Conservation (phyloP, 805 yeast genomes). For the Nakazawaea anatomiae region DNA sequence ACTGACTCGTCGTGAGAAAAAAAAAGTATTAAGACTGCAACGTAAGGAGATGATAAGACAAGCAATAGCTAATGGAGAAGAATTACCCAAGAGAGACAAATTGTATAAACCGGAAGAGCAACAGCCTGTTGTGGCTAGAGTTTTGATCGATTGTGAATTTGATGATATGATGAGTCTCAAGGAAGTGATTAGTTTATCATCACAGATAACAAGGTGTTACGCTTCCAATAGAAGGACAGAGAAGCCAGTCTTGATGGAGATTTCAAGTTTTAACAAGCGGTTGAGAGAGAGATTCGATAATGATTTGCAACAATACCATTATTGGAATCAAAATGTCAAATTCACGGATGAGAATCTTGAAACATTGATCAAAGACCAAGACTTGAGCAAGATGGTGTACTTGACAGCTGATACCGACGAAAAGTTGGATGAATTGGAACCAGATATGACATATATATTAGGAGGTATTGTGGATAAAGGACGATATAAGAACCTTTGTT, state of each 20-base stretch:
- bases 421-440: constrained; percentile 53
- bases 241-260: constrained; percentile 49
- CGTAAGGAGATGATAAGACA: constrained; percentile 23
- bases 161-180: constrained; percentile 84
- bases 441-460: constrained; percentile 72
- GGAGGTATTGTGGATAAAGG: constrained; percentile 98
- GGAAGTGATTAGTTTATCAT: constrained; percentile 61
- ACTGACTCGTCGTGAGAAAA: constrained; percentile 47
- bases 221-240: constrained; percentile 64
- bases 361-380: constrained; percentile 22
- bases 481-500: constrained; percentile 75
- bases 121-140: constrained; percentile 37
- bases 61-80: constrained; percentile 33
- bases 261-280: constrained; percentile 62
- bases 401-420: constrained; percentile 85
- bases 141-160: constrained; percentile 85
- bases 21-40: constrained; percentile 32
- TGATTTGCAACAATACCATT: constrained; percentile 48
- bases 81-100: constrained; percentile 24
- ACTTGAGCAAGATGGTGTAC: constrained; percentile 47
- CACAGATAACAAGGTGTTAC: constrained; percentile 79
- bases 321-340: constrained; percentile 59
- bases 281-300: constrained; percentile 65
- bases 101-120: constrained; percentile 40
- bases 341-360: constrained; percentile 37